A percentile compares a stretch with the other conserved stretches of the same genome.
phyloP scores from a whole-genome alignment of 1,284 basidiomycete species.

The Thecaphora frezii region DNA sequence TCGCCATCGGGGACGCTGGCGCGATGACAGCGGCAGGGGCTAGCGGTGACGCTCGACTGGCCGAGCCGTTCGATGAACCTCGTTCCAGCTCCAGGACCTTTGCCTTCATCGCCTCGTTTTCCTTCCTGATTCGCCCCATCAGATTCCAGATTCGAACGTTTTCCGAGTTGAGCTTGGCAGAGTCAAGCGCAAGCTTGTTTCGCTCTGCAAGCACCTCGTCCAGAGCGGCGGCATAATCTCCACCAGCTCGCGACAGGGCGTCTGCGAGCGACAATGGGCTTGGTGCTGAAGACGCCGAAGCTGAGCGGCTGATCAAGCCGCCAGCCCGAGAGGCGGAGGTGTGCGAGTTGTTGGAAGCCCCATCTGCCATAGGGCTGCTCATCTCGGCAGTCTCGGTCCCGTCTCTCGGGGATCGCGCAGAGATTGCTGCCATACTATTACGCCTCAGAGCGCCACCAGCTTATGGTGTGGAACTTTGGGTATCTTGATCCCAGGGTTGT shows the following conservation, averaged over 20 bases:
- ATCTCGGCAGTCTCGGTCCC: no score
- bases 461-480: no score
- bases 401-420: no score
- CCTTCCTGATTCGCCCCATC: slow-evolving; percentile 47
- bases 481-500: no score
- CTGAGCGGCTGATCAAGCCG: background rate
- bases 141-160: slow-evolving; percentile 54
- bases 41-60: slow-evolving; percentile 16
- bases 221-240: slow-evolving; percentile 37
- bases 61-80: slow-evolving; percentile 3
- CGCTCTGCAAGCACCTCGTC: slow-evolving; percentile 49
- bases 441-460: no score
- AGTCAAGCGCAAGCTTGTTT: slow-evolving; percentile 45
- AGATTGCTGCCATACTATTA: no score
- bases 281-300: slow-evolving; percentile 4
- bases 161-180: slow-evolving; percentile 45
- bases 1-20: slow-evolving; percentile 24
- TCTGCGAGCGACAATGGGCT: slow-evolving; percentile 42
- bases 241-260: slow-evolving; percentile 29
- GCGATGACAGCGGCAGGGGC: slow-evolving; percentile 5
- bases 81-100: slow-evolving; percentile 25
- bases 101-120: slow-evolving; percentile 48
- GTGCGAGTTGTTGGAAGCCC: background rate
- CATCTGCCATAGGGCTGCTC: background rate
- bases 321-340: background rate